These are phyloP conservation scores for Pezicula neosporulosa DNA, from an alignment of 2,329 filamentous ascomycete species.

Conservation along the genomic window DNA sequence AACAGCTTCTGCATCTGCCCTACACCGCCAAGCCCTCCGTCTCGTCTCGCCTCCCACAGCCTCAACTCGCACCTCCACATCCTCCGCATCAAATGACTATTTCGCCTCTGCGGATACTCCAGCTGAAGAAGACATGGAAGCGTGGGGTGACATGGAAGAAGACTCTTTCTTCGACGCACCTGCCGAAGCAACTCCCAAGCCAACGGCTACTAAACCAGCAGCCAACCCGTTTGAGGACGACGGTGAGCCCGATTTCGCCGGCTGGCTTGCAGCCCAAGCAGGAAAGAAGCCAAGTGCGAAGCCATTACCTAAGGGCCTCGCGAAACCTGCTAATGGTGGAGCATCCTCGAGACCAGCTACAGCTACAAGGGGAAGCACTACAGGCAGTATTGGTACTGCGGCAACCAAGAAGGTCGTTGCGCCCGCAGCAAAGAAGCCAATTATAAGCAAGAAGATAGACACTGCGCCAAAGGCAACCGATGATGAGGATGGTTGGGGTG, in stretches of 20 bases:
- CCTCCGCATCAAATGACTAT: slow-evolving; percentile 44
- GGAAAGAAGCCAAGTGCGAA: slow-evolving; percentile 61
- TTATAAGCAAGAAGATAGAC: slow-evolving; percentile 62
- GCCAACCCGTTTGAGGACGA: slow-evolving; percentile 70
- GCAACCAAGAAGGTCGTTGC: slow-evolving; percentile 24
- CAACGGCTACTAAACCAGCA: slow-evolving; percentile 28
- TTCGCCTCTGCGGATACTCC: slow-evolving; percentile 45
- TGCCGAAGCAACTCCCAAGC: slow-evolving; percentile 14
- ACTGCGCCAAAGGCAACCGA: slow-evolving; percentile 59
- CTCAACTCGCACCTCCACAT: slow-evolving; percentile 43
- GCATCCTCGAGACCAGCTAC: slow-evolving; percentile 23
- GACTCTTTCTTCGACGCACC: slow-evolving; percentile 43
- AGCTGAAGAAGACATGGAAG: slow-evolving; percentile 63
- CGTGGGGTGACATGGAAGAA: slow-evolving; percentile 68
- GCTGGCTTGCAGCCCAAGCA: slow-evolving; percentile 86
- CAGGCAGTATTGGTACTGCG: slow-evolving; percentile 25
- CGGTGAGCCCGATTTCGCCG: slow-evolving; percentile 90
- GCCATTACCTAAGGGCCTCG: slow-evolving; percentile 77
- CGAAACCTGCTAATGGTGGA: slow-evolving; percentile 47
- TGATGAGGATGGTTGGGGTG: slow-evolving; percentile 61
- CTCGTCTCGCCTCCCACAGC: slow-evolving; percentile 48
- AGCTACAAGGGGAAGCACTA: slow-evolving; percentile 33
- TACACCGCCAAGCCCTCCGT: slow-evolving; percentile 59
- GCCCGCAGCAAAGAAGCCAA: slow-evolving; percentile 32
- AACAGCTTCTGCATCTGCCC: slow-evolving; percentile 51